Percentiles rank a stretch among this genome's conserved stretches.
Evolutionary conservation across 2,329 filamentous ascomycete species (phyloP).

Genomic region (Elsinoe arachidis): DNA sequence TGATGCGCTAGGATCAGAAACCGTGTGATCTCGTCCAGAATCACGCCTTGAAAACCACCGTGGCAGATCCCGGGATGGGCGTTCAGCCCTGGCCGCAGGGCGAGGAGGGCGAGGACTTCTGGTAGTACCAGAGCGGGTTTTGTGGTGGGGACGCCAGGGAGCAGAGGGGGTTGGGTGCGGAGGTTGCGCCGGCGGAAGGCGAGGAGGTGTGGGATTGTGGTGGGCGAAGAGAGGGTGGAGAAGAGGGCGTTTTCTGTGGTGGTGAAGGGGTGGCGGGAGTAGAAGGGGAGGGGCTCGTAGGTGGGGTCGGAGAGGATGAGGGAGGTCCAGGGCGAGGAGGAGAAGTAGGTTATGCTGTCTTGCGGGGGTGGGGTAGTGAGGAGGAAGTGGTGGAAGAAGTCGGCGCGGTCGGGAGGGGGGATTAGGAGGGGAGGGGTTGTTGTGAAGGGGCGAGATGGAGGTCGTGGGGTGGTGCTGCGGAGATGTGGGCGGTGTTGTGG

Average conservation of each 20-base stretch:
- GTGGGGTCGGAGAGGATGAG: conserved; percentile 2
- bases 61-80: conserved; percentile 45
- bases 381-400: not conserved
- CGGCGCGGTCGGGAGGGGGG: not conserved
- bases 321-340: conserved; percentile 2
- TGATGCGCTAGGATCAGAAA: conserved; percentile 1
- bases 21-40: conserved; percentile 2
- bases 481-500: no score
- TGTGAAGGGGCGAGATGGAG: not conserved
- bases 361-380: not conserved
- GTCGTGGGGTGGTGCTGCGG: not conserved
- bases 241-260: conserved; percentile 8
- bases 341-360: conserved; percentile 1
- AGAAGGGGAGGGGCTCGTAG: conserved; percentile 3
- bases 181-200: not conserved
- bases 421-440: not conserved
- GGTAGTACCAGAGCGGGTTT: not conserved
- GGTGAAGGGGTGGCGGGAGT: conserved; percentile 1
- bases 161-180: not conserved
- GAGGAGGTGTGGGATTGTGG: conserved; percentile 2
- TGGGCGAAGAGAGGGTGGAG: not conserved
- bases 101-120: conserved; percentile 2
- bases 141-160: not conserved
- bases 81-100: conserved; percentile 45
- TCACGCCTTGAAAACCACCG: conserved; percentile 6